These are phyloP conservation scores for Tulasnella sp. DNA, from an alignment of 768 basidiomycete genomes.

Conservation along the genomic window DNA sequence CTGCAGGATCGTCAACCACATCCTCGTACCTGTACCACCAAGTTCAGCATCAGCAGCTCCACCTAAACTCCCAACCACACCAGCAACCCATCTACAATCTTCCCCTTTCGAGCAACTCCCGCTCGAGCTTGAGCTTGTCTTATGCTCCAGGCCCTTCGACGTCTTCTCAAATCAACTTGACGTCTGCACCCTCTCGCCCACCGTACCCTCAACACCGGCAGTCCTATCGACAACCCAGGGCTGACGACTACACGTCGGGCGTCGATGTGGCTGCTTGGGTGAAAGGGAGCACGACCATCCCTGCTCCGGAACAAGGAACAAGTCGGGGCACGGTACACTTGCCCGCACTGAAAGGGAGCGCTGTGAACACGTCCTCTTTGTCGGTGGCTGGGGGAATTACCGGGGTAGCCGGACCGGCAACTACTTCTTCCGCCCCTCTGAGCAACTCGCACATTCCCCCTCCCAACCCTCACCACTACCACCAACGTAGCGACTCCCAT, in stretches of 20 bases:
- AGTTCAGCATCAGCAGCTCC: background rate
- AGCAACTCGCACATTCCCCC: background rate
- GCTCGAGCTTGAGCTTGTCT: constrained; percentile 11
- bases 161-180: background rate
- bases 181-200: background rate
- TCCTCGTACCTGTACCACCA: constrained; percentile 3
- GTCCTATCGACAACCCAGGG: background rate
- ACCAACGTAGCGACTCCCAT: background rate
- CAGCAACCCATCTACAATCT: background rate
- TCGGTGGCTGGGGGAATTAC: constrained; percentile 4
- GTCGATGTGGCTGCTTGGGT: constrained; percentile 1
- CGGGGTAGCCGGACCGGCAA: background rate
- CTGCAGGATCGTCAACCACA: background rate
- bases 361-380: background rate
- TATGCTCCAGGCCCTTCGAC: background rate
- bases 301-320: background rate
- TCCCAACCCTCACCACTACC: background rate
- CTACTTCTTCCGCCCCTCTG: background rate
- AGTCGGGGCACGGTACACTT: too few species aligned
- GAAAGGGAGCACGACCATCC: background rate
- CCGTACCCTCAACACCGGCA: background rate
- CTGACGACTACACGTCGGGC: background rate
- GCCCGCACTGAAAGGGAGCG: background rate
- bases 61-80: constrained; percentile 5
- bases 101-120: background rate